Evolutionary conservation across 169 alveolate species (phyloP).

Genomic region (Plasmodium vinckei): DNA sequence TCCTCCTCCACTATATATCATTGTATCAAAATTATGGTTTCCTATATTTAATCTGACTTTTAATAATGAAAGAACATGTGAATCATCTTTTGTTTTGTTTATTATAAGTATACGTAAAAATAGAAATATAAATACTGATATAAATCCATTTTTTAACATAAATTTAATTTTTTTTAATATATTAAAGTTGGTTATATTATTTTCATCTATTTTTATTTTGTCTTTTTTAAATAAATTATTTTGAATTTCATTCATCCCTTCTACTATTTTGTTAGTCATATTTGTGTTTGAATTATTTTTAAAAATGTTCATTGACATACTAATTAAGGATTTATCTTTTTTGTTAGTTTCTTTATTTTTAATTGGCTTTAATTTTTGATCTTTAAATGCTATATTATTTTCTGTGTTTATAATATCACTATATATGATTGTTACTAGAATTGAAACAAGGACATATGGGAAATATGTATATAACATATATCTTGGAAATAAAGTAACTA

Average conservation of each 20-base stretch:
- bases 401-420: neutral
- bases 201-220: neutral
- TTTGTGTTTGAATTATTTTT: too few species aligned
- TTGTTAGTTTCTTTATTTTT: neutral
- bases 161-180: neutral
- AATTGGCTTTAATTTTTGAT: too few species aligned
- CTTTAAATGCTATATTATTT: neutral
- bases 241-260: neutral
- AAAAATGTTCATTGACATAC: too few species aligned
- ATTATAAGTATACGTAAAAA: constrained; percentile 14
- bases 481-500: constrained; percentile 45
- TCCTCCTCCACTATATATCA: constrained; percentile 48
- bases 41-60: constrained; percentile 52
- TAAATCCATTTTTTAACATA: constrained; percentile 38
- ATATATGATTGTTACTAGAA: constrained; percentile 18
- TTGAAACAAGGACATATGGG: constrained; percentile 34
- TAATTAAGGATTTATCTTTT: neutral
- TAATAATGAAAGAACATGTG: constrained; percentile 59
- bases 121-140: constrained; percentile 39
- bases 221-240: neutral
- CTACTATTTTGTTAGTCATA: neutral
- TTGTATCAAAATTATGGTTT: constrained; percentile 52
- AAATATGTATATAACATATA: constrained; percentile 48
- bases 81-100: constrained; percentile 41
- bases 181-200: neutral